Evolutionary conservation across 2,329 filamentous ascomycete species (phyloP).

Genomic region (Tympanopsis confertula): DNA sequence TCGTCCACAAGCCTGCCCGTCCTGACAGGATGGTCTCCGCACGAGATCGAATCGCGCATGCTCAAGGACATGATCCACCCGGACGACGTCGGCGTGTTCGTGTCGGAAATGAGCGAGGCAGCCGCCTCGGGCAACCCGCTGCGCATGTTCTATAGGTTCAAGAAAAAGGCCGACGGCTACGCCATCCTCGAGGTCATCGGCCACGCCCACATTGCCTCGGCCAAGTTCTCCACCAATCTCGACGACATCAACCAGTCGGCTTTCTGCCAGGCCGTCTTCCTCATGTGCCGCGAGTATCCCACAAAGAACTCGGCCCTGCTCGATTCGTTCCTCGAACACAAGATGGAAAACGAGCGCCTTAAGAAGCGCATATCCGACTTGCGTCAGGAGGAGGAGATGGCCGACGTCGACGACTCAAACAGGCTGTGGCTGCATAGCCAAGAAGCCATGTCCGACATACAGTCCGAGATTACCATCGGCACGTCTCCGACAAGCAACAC

Average conservation of each 20-base stretch:
- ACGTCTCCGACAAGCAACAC: conserved; percentile 15
- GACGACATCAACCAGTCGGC: conserved; percentile 54
- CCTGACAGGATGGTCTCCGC: conserved; percentile 64
- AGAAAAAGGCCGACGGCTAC: conserved; percentile 59
- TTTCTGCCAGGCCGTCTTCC: conserved; percentile 61
- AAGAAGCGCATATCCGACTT: conserved; percentile 55
- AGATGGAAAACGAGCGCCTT: conserved; percentile 62
- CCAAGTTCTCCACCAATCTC: conserved; percentile 50
- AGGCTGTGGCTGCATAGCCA: conserved; percentile 46
- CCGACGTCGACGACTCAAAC: conserved; percentile 55
- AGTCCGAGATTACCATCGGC: conserved; percentile 30
- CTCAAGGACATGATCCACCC: conserved; percentile 75
- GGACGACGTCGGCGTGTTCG: conserved; percentile 73
- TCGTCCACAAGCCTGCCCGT: conserved; percentile 67
- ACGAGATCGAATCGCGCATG: conserved; percentile 63
- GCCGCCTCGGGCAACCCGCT: conserved; percentile 71
- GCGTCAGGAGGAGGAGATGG: conserved; percentile 60
- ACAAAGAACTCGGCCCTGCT: conserved; percentile 57
- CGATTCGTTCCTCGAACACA: conserved; percentile 64
- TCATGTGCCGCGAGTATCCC: conserved; percentile 60
- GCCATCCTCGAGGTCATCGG: conserved; percentile 84
- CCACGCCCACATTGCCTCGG: conserved; percentile 73
- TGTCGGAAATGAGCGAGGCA: conserved; percentile 78
- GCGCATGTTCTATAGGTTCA: conserved; percentile 79
- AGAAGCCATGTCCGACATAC: conserved; percentile 27